These are phyloP conservation scores for Nannizziopsis arthrosporioides DNA, from an alignment of 2,329 filamentous ascomycete genomes.

Conservation along the genomic window DNA sequence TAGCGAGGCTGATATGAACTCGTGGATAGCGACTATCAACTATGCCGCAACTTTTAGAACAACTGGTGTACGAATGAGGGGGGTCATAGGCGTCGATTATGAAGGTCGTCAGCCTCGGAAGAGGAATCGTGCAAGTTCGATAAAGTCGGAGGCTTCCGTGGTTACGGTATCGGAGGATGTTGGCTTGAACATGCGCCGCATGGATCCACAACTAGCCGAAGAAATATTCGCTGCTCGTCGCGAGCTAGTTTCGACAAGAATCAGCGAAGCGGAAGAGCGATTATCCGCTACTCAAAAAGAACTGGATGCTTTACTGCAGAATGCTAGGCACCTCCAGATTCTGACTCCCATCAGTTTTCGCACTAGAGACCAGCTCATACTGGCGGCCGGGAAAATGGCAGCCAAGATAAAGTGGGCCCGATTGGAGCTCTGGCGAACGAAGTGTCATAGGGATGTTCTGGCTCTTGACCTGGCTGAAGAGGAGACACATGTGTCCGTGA, in stretches of 20 bases:
- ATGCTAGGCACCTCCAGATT: slow-evolving; percentile 80
- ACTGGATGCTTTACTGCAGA: slow-evolving; percentile 71
- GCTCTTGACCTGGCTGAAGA: slow-evolving; percentile 78
- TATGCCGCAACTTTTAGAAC: slow-evolving; percentile 91
- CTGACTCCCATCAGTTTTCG: slow-evolving; percentile 84
- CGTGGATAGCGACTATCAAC: slow-evolving; percentile 92
- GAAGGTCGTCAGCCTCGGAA: slow-evolving; percentile 57
- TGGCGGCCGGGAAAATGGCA: slow-evolving; percentile 70
- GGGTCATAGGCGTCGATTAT: slow-evolving; percentile 71
- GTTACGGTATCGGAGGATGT: slow-evolving; percentile 58
- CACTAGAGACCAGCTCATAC: slow-evolving; percentile 73
- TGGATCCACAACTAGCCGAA: slow-evolving; percentile 70
- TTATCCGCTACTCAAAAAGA: slow-evolving; percentile 61
- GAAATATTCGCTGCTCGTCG: slow-evolving; percentile 75
- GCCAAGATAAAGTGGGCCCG: slow-evolving; percentile 89
- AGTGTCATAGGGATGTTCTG: slow-evolving; percentile 81
- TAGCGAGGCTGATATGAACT: slow-evolving; percentile 81
- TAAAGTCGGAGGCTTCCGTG: slow-evolving; percentile 41
- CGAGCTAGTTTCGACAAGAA: slow-evolving; percentile 71
- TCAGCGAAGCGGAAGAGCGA: slow-evolving; percentile 70
- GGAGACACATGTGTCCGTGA: slow-evolving; percentile 11
- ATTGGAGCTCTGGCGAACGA: slow-evolving; percentile 84
- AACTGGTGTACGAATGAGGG: slow-evolving; percentile 79
- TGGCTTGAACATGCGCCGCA: slow-evolving; percentile 61
- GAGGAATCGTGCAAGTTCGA: slow-evolving; percentile 56